Conservation (phyloP, 257 asterid species). For the Solanum sitiens region DNA sequence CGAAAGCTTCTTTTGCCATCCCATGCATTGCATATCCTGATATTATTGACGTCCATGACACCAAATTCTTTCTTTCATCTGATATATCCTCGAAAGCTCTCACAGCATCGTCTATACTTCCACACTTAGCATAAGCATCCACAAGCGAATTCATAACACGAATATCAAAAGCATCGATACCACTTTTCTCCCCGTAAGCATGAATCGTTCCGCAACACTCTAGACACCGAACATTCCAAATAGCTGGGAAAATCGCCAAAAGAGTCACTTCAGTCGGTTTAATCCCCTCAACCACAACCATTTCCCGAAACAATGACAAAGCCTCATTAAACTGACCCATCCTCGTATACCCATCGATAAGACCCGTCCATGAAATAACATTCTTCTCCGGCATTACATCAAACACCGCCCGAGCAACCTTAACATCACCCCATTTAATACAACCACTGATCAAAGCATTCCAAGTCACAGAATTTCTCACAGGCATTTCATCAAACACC, state of each 20-base stretch:
- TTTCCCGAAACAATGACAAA: constrained; percentile 32
- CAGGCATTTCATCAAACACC: constrained; percentile 58
- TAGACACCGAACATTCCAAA: constrained; percentile 50
- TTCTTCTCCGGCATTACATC: constrained; percentile 55
- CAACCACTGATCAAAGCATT: constrained; percentile 59
- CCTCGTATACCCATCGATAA: constrained; percentile 65
- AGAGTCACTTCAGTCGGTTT: constrained; percentile 60
- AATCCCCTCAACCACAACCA: constrained; percentile 38
- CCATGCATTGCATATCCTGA: constrained; percentile 72
- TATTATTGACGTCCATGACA: constrained; percentile 67
- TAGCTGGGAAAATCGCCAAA: constrained; percentile 53
- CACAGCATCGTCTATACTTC: constrained; percentile 37
- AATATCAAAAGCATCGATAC: constrained; percentile 28
- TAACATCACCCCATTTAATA: constrained; percentile 46
- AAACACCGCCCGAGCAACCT: constrained; percentile 32
- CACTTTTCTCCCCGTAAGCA: constrained; percentile 47
- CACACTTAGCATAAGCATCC: constrained; percentile 64
- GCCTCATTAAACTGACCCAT: constrained; percentile 30
- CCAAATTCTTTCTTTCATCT: constrained; percentile 33
- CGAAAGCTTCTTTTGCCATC: constrained; percentile 54
- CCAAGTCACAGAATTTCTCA: constrained; percentile 57
- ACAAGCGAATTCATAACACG: constrained; percentile 59
- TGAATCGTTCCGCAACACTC: constrained; percentile 44
- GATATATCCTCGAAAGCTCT: constrained; percentile 37
- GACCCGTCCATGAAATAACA: constrained; percentile 67